Evolutionary conservation across 805 yeast species (phyloP), one percentile per base, ranked within the genome.

Genomic region (Starmerella etchellsii): DNA sequence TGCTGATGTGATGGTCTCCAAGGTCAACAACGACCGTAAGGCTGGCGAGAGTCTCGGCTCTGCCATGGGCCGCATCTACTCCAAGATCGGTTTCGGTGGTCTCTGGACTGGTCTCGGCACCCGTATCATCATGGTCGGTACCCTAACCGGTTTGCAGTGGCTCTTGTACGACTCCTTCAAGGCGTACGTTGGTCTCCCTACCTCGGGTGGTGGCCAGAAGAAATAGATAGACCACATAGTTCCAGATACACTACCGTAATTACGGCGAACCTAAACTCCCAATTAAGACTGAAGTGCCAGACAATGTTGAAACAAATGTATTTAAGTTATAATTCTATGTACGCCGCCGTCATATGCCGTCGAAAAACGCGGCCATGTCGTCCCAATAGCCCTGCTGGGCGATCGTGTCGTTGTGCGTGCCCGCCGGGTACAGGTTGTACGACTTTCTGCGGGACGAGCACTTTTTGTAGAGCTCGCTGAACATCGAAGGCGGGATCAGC

Each of bases 1-100:
- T 18, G 97, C 97, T n/a, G 98, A 88, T 63, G 96, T 88, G 26
- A 78, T 91, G 94, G 97, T 88, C 21, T 81, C 94, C 36, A 82
- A 85, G 70, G 75, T 91, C 55, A 87, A 83, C 60, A 70, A 79
- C 45, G 85, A 76, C 54, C 75, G 73, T 54, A 63, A 62, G 57
- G 70, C 77, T 26, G 69, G 68, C 37, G 94, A 85, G 65, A 56
- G 79, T 4, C 69, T 73, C 54, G 76, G 78, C 23, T 64, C 66
- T 25, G 91, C 93, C 10, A 68, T 81, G 31, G 53, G 63, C 45
- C 74, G 91, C 55, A 87, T 88, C 54, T 88, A 87, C 61, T 60
- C 66, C 41, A 71, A 74, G 55, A 87, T 88, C 56, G 97, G 97
- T 1, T 88, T 88, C 58, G 64, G 56, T 16, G 98, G 97, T 15